These are phyloP conservation scores for Bisporella sp. DNA, from an alignment of 2,329 filamentous ascomycete genomes.

Conservation along the genomic window DNA sequence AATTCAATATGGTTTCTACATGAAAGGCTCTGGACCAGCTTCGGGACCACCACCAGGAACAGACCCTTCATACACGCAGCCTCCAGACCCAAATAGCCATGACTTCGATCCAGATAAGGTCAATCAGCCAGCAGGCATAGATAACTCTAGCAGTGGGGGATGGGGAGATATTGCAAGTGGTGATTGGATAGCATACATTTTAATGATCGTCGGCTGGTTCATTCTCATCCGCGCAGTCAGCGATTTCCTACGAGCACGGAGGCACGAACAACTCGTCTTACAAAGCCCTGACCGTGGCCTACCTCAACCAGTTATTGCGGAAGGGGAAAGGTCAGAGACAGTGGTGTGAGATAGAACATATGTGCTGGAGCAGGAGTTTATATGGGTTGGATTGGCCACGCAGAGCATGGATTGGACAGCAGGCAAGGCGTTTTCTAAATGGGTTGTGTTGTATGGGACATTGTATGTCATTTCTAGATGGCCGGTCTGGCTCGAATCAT, in stretches of 20 bases:
- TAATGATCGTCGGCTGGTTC: slow-evolving; percentile 99
- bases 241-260: slow-evolving; percentile 79
- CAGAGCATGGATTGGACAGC: background rate
- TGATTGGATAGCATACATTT: slow-evolving; percentile 84
- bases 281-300: slow-evolving; percentile 89
- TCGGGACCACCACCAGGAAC: slow-evolving; percentile 22
- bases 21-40: slow-evolving; percentile 58
- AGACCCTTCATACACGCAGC: slow-evolving; percentile 57
- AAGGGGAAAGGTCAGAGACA: slow-evolving; percentile 72
- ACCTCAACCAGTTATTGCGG: slow-evolving; percentile 76
- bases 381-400: slow-evolving; percentile 3
- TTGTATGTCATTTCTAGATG: too few relatives aligned
- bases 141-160: slow-evolving; percentile 34
- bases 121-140: slow-evolving; percentile 32
- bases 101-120: slow-evolving; percentile 74
- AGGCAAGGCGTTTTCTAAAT: background rate
- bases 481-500: too few relatives aligned
- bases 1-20: slow-evolving; percentile 94
- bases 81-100: slow-evolving; percentile 83
- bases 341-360: slow-evolving; percentile 48
- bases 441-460: too few relatives aligned
- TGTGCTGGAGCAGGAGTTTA: slow-evolving; percentile 7
- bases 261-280: slow-evolving; percentile 87
- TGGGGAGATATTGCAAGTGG: slow-evolving; percentile 58
- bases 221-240: slow-evolving; percentile 90